A percentile compares a stretch with the other conserved stretches of the same genome.
Conservation (phyloP, 345 rosid genomes). For the Eutrema yunnanense region DNA sequence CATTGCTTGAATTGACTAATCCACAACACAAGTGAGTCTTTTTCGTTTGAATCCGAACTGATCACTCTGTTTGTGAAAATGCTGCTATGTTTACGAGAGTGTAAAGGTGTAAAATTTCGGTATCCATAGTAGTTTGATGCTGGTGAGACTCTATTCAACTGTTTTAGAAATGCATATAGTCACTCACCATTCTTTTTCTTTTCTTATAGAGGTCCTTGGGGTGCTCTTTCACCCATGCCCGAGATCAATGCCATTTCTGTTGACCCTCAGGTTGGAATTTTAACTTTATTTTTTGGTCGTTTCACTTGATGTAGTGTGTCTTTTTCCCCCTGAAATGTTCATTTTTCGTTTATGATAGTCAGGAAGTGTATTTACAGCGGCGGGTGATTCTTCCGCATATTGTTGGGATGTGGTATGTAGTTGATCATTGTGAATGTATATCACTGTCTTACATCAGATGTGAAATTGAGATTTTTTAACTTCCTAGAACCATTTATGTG, state of each 20-base stretch:
- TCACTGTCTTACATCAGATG: background rate
- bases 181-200: background rate
- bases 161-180: background rate
- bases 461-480: background rate
- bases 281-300: background rate
- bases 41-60: background rate
- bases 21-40: conserved; percentile 83
- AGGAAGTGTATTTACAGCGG: conserved; percentile 77
- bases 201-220: conserved; percentile 87
- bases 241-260: conserved; percentile 81
- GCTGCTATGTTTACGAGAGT: background rate
- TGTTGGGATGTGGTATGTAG: conserved; percentile 97
- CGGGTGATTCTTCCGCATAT: conserved; percentile 92
- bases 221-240: conserved; percentile 84
- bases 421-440: conserved; percentile 3
- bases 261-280: conserved; percentile 52
- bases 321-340: background rate
- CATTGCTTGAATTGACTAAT: conserved; percentile 66
- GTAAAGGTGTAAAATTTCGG: background rate
- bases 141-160: background rate
- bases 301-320: conserved; percentile 4
- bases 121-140: background rate
- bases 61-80: conserved; percentile 2
- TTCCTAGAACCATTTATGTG: background rate
- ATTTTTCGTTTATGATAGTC: conserved; percentile 37